Evolutionary conservation across 1,284 basidiomycete genomes (phyloP), one percentile per base, ranked within the genome.

Genomic region (Cryptococcus sp.): DNA sequence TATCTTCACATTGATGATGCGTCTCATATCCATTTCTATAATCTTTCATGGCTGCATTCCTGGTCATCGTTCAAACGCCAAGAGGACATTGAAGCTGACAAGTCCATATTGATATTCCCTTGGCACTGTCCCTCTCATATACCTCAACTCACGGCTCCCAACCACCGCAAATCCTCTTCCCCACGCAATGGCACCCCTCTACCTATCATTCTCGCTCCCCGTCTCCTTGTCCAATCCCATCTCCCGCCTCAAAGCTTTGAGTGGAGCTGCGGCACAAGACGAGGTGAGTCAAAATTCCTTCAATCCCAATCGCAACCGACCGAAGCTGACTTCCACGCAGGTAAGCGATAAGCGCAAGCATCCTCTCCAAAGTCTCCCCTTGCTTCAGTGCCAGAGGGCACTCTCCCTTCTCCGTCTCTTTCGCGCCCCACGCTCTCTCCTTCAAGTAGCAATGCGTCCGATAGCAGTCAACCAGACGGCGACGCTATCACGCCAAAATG

Each of bases 171-270:
- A 55, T 16, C 44, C 19, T 13, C 49, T 39, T 11, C 37, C 34
- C n/a, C 37, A 22, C 39, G 26, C 40, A 1, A 78, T 76, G 74
- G 67, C 76, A 13, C 73, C 74, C 0, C 67, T 77, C 52, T 59
- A 69, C 40, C 76, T 72, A 43, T 73, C 75, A 6, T 70, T 69
- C 52, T 78, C 76, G 5, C 60, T 78, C 17, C 75, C 76, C 56
- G 58, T 74, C 64, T 66, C 72, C n/a, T 40, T 75, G 34, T 57
- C 73, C 20, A 72, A 75, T 59, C 68, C 66, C 53, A 59, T 74
- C 49, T 70, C 70, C 51, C 73, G 71, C 23, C 68, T 78, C 15
- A 76, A 78, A 78, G 76, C 75, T 48, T 74, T 77, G 53, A 74
- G 72, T n/a, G 72, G 76, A 39, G 57, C 59, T 48, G 74, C 74